Evolutionary conservation across 1,139 yeast species (phyloP), one percentile per base, ranked within the genome.

Genomic region (Suhomyces yuchorum): DNA sequence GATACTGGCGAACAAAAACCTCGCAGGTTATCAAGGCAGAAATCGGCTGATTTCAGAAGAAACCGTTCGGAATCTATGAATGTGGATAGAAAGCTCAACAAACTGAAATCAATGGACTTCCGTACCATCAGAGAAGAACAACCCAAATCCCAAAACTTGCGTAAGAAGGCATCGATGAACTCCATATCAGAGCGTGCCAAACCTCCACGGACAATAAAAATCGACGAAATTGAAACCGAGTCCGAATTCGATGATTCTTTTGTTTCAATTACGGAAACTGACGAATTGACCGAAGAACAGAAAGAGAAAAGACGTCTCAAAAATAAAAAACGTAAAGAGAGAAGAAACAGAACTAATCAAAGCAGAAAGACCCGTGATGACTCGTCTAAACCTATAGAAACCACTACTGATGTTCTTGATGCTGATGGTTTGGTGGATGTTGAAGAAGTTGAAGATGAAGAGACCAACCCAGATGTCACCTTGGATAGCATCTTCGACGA

Each of bases 281-380:
- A 47, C 22, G 55, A 51, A 26, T 26, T 43, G 35, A 45, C 55
- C 12, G 57, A 55, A 14, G 47, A 49, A 2, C 56, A 54, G 23
- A 53, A 50, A 44, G 57, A 54, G 36, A 55, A 50, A 40, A 54
- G 51, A 37, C 39, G 53, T 39, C 32, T 51, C 34, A 55, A 51
- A 28, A 56, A 56, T 41, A 53, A 44, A 28, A 56, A 54, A 44
- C 48, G 58, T 43, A 52, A 54, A 45, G 58, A 54, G 33, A 48
- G 58, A 44, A 51, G 59, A 48, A 48, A 48, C 12, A 44, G 51
- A 22, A 48, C 49, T 35, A 38, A 42, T 30, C 51, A 48, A 22
- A 42, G 37, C 26, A 48, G 42, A 17, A 44, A 39, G 30, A 23
- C 24, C 11, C 43, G 38, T 15, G 42, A 43, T 14, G 37, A 17